These are phyloP conservation scores for Euphorbia schlechtendalii DNA, from an alignment of 441 rosid species.

Conservation along the genomic window DNA sequence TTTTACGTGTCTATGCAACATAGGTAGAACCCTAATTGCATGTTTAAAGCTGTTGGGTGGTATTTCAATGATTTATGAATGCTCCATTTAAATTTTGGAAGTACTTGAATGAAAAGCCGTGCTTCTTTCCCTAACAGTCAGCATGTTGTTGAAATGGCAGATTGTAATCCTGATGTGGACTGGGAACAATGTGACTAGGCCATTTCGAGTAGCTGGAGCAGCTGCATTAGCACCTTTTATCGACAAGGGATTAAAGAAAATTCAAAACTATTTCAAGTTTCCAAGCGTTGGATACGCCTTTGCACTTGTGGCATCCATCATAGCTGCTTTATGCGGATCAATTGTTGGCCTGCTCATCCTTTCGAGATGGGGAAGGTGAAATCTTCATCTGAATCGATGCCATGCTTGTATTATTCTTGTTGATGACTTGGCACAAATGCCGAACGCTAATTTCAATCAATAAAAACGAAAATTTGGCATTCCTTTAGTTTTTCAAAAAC, in stretches of 20 bases:
- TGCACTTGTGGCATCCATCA: constrained; percentile 27
- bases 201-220: constrained; percentile 41
- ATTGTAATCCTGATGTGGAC: constrained; percentile 39
- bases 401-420: neutral
- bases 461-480: no score
- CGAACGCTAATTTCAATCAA: no score
- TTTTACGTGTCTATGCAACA: no score
- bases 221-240: constrained; percentile 34
- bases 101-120: no score
- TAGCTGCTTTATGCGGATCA: constrained; percentile 21
- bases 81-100: no score
- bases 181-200: constrained; percentile 34
- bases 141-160: constrained; percentile 18
- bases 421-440: no score
- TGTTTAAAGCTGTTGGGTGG: no score
- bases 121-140: neutral
- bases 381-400: no score
- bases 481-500: neutral
- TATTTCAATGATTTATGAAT: no score
- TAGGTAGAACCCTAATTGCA: no score
- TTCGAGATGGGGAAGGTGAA: constrained; percentile 33
- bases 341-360: constrained; percentile 31
- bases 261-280: constrained; percentile 26
- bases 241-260: constrained; percentile 33
- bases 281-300: constrained; percentile 28